Percentiles rank a stretch among this genome's conserved stretches.
Evolutionary conservation across 2,329 filamentous ascomycete genomes (phyloP).

Genomic region (Neonectria ditissima): DNA sequence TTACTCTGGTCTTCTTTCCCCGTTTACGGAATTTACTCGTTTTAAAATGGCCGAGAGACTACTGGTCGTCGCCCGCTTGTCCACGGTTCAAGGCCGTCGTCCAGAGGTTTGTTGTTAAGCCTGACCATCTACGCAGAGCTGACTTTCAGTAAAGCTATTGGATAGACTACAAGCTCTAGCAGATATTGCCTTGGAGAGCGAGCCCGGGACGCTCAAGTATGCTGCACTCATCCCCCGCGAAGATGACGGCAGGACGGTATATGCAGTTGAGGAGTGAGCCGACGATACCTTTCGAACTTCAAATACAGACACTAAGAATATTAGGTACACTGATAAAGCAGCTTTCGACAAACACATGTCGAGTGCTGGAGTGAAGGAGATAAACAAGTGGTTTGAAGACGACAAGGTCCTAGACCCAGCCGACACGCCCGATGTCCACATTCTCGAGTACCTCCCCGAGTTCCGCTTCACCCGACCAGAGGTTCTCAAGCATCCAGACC

Average conservation of each 20-base stretch:
- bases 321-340: constrained; percentile 42
- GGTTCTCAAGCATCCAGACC: constrained; percentile 32
- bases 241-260: constrained; percentile 42
- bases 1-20: neutral
- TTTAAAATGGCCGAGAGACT: constrained; percentile 21
- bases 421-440: constrained; percentile 26
- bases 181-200: neutral
- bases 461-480: constrained; percentile 34
- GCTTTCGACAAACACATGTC: constrained; percentile 44
- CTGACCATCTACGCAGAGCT: neutral
- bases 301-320: neutral
- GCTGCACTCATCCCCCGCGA: constrained; percentile 43
- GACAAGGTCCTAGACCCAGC: constrained; percentile 27
- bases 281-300: neutral
- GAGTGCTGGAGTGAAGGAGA: constrained; percentile 30
- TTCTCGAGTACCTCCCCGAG: constrained; percentile 38
- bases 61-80: constrained; percentile 18
- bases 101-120: constrained; percentile 14
- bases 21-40: neutral
- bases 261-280: constrained; percentile 44
- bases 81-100: constrained; percentile 16
- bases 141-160: constrained; percentile 4
- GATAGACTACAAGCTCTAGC: constrained; percentile 11
- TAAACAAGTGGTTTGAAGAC: constrained; percentile 39
- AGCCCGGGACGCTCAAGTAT: constrained; percentile 38